These are phyloP conservation scores for Saccharomycopsis hybrid DNA, from an alignment of 1,139 yeast species.

Conservation along the genomic window DNA sequence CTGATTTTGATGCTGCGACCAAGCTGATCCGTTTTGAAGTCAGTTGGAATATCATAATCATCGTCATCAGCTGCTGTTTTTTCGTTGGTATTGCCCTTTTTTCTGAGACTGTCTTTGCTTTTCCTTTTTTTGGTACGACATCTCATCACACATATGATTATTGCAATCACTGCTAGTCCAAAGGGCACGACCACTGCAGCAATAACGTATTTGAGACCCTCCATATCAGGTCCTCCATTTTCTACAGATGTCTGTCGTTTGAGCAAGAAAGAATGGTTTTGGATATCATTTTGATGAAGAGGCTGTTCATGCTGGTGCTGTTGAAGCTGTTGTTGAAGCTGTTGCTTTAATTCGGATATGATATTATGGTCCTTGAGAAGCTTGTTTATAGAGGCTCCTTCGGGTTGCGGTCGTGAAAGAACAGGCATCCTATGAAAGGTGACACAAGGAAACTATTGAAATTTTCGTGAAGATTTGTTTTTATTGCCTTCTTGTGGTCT, in stretches of 20 bases:
- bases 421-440: no score
- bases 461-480: no score
- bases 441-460: no score
- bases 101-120: conserved; percentile 3
- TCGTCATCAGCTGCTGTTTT: neutral
- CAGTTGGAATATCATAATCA: neutral
- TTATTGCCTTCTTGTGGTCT: no score
- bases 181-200: conserved; percentile 19
- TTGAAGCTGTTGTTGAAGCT: no score
- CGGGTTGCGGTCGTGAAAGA: no score
- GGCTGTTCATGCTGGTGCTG: neutral
- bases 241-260: conserved; percentile 13
- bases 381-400: no score
- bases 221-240: conserved; percentile 18
- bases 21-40: conserved; percentile 4
- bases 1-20: conserved; percentile 3
- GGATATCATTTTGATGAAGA: neutral
- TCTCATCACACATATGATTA: conserved; percentile 12
- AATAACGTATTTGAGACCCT: conserved; percentile 17
- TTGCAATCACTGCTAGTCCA: conserved; percentile 9
- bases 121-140: conserved; percentile 9
- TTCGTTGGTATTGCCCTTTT: conserved; percentile 3
- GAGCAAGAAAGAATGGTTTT: neutral
- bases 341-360: no score
- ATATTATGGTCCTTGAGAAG: no score